Evolutionary conservation across 2,329 filamentous ascomycete species (phyloP), one percentile per base, ranked within the genome.

Genomic region (Aspergillus tubingensis): DNA sequence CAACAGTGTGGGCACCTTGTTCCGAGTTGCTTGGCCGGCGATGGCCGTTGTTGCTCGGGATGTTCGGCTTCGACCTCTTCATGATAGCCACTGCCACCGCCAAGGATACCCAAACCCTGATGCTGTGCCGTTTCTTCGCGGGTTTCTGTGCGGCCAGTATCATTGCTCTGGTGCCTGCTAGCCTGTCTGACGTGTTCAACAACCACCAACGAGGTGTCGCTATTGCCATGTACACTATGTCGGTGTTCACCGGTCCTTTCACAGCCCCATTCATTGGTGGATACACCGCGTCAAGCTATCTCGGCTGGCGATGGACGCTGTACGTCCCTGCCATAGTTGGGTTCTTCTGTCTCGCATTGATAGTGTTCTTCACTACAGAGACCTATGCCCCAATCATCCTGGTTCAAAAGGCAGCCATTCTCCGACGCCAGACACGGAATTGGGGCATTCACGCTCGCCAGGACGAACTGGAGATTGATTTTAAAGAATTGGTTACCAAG

Each of bases 1-100:
- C 87, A 0, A 70, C 88, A 8, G 65, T 89, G 2, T 87, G 84
- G 83, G 85, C 83, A 5, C 86, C 86, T 0, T 69, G 88, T 19
- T 84, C 81, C 52, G 86, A 89, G 68, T 77, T 86, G 10, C 85
- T 81, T 57, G 85, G 85, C 0, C 76, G 84, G 71, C 86, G 80
- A 76, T 44, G 79, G 83, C 32, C 84, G 77, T 61, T 80, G 75
- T 11, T 81, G 11, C 72, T 77, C 4, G 74, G 77, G 5, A 72
- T 81, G 56, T 67, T 77, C 27, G 68, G 74, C 4, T 73, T 80
- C 15, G 75, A 69, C 5, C 62, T 81, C 8, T 81, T 82, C 66
- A 77, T 75, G n/a, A 76, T 82, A 52, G 78, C 76, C 3, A 74
- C 74, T 2, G 81, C 79, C 2, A 74, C 67, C 8, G 75, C 72